Evolutionary conservation across 1,284 basidiomycete species (phyloP), one percentile per base, ranked within the genome.

Genomic region (Cutaneotrichosporon curvatum): DNA sequence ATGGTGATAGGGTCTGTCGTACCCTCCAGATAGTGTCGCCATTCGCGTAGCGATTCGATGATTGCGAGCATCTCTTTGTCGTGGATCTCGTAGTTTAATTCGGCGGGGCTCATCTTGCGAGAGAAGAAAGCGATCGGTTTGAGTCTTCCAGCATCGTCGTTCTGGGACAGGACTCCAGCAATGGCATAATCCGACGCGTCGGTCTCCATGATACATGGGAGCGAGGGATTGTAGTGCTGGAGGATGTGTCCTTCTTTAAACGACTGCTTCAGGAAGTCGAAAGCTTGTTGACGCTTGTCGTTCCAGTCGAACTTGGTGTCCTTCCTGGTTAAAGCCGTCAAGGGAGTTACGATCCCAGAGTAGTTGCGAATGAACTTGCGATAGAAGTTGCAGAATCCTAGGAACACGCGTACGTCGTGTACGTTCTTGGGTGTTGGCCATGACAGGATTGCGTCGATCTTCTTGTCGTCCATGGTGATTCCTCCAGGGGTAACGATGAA

Each of bases 11-110:
- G 37, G 0, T 63, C 25, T 4, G n/a, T 11, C 1, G 55, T 36
- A 14, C 73, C 73, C 42, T 63, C 56, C 12, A 66, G 46, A 46
- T 72, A 74, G 30, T 75, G 70, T 19, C 63, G 36, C 76, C 73
- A 79, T 38, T 67, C 55, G 21, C 68, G 30, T 1, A 78, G 51
- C 0, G 71, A 58, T 16, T 58, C 20, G 2, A 77, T 65, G 14
- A 78, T 72, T 0, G 73, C 73, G 0, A 78, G 51, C 33, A 80
- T 45, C 62, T 80, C 76, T 45, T 72, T 65, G 53, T 81, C 73
- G 15, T 76, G 71, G 30, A 75, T 74, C 18, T 72, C 63, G 56
- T 78, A 79, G 53, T 77, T 77, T 5, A 56, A 42, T 59, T 76
- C 70, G 0, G 68, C 52, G 1, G 60, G 36, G 4, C 20, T 42